Evolutionary conservation across 2,329 filamentous ascomycete species (phyloP), one percentile per base, ranked within the genome.

Genomic region (Dothideomycetidae sp.): DNA sequence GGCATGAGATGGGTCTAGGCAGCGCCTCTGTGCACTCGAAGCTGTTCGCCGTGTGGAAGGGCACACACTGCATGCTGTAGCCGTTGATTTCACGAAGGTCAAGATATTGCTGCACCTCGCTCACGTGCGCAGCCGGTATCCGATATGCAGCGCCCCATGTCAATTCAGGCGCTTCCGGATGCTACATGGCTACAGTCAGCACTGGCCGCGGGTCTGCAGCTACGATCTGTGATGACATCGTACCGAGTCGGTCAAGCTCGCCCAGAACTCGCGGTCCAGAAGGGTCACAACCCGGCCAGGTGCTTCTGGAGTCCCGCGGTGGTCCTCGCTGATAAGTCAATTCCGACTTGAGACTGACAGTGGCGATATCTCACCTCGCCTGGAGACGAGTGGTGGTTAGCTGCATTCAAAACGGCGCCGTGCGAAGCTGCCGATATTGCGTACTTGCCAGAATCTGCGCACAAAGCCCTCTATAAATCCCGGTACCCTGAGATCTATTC

Each of bases 31-130:
- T 54, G 58, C 49, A 74, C 68, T 39, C 10, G 54, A 47, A 49
- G 1, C 45, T 46, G 17, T 48, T 45, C 3, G 71, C 67, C 5
- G 78, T 75, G 50, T 86, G 67, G 57, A 96, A 94, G 0, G 80
- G 75, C 17, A 85, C 83, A 58, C 85, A 83, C 59, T 94, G 86
- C 47, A 93, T 92, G 37, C 78, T 82, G 61, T 98, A 98, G 16
- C 90, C 90, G 61, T 96, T 93, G 54, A 96, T 93, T 60, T 98
- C 90, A 31, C 90, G 78, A 46, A 94, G 88, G 58, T 96, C 86
- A 33, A 98, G 81, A 56, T 94, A 94, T 41, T 77, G 71, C 48
- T 82, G 78, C 3, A 94, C 88, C 61, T 88, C 78, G 42, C 75
- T 69, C 14, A 92, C 84, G 47, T 76, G 71, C 2, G 72, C 66